A percentile compares a stretch with the other conserved stretches of the same genome.
Evolutionary conservation across 495 filamentous ascomycete species (phyloP).

Genomic region (Xylaria venustula): DNA sequence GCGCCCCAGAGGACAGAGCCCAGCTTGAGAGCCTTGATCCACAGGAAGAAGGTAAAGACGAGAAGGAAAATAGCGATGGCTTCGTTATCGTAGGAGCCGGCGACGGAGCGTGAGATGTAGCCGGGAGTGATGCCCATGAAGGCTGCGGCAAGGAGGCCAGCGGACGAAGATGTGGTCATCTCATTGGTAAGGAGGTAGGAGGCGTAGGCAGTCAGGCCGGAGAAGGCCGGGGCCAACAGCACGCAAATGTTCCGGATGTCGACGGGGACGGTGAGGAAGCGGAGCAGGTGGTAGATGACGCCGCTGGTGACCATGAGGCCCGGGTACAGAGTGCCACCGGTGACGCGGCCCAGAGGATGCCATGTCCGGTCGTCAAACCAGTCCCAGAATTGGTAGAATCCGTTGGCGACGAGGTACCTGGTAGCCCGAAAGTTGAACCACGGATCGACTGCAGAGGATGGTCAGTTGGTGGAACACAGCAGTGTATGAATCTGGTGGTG

Average conservation of each 20-base stretch:
- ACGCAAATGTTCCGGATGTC: slow-evolving; percentile 99
- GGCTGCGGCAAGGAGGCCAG: slow-evolving; percentile 86
- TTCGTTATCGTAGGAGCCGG: slow-evolving; percentile 99
- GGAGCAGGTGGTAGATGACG: slow-evolving; percentile 90
- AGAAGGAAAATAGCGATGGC: slow-evolving; percentile 98
- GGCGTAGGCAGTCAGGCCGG: slow-evolving; percentile 89
- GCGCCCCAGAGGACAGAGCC: slow-evolving; percentile 96
- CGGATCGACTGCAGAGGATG: slow-evolving; percentile 74
- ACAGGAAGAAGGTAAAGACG: slow-evolving; percentile 97
- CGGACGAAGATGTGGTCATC: slow-evolving; percentile 88
- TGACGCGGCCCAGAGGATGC: slow-evolving; percentile 98
- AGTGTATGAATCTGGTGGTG: slow-evolving; percentile 19
- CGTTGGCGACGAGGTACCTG: slow-evolving; percentile 93
- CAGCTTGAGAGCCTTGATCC: slow-evolving; percentile 97
- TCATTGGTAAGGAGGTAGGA: slow-evolving; percentile 96
- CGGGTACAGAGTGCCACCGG: slow-evolving; percentile 96
- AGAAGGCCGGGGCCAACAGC: slow-evolving; percentile 91
- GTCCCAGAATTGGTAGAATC: slow-evolving; percentile 99
- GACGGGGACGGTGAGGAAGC: slow-evolving; percentile 87
- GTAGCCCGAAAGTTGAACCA: slow-evolving; percentile 99
- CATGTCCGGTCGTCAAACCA: slow-evolving; percentile 99
- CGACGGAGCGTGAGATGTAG: slow-evolving; percentile 96
- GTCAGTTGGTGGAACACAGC: slow-evolving; percentile 15
- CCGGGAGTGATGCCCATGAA: slow-evolving; percentile 99
- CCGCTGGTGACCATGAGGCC: slow-evolving; percentile 99